These are phyloP conservation scores for Citrus maxima DNA, from an alignment of 345 rosid genomes.

Conservation along the genomic window DNA sequence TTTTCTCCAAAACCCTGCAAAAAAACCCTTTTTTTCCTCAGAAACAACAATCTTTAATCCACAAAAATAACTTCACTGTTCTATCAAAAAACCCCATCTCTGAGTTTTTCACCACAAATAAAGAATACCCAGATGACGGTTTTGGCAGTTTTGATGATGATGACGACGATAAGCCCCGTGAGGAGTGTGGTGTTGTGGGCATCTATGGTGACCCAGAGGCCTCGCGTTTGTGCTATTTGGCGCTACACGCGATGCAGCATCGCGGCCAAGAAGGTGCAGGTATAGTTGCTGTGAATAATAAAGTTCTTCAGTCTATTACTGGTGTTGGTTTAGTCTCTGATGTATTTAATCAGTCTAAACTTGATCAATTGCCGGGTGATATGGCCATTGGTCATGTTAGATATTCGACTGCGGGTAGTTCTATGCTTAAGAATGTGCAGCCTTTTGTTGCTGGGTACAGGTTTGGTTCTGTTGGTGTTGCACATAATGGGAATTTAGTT, in stretches of 20 bases:
- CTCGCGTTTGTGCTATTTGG: slow-evolving; percentile 84
- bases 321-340: slow-evolving; percentile 97
- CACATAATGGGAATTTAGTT: slow-evolving; percentile 91
- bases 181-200: slow-evolving; percentile 98
- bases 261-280: slow-evolving; percentile 99
- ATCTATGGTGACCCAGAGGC: slow-evolving; percentile 92
- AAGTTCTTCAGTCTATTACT: slow-evolving; percentile 76
- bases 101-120: slow-evolving; percentile 16
- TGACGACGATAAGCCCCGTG: slow-evolving; percentile 78
- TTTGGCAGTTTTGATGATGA: slow-evolving; percentile 20
- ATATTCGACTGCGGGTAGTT: slow-evolving; percentile 91
- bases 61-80: slow-evolving; percentile 16
- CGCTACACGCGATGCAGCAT: slow-evolving; percentile 93
- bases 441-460: slow-evolving; percentile 95
- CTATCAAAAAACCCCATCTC: slow-evolving; percentile 44
- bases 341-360: slow-evolving; percentile 82
- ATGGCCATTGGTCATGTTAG: slow-evolving; percentile 90
- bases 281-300: slow-evolving; percentile 71
- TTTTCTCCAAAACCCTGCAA: slow-evolving; percentile 39
- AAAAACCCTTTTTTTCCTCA: slow-evolving; percentile 33
- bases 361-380: slow-evolving; percentile 81
- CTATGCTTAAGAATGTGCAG: slow-evolving; percentile 95
- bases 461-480: slow-evolving; percentile 91
- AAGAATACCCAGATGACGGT: slow-evolving; percentile 17
- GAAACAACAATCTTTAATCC: slow-evolving; percentile 6